Conservation (phyloP, 805 yeast genomes). For the Scheffersomyces stipitis region DNA sequence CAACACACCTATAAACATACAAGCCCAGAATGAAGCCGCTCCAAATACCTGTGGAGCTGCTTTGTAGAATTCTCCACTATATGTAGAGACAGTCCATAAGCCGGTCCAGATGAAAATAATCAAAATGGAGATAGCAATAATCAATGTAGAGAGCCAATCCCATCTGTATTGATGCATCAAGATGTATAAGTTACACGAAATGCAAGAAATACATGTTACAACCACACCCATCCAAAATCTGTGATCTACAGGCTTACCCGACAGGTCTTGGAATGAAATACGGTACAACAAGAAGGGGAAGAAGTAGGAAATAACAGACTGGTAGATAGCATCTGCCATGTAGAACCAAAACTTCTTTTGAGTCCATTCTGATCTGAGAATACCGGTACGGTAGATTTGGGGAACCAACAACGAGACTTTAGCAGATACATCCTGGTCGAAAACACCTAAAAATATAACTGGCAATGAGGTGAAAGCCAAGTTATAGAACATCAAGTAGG, state of each 20-base stretch:
- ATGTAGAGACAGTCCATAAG: constrained; percentile 59
- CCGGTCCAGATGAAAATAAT: constrained; percentile 76
- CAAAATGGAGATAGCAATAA: constrained; percentile 54
- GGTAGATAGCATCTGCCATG: constrained; percentile 70
- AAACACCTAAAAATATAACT: constrained; percentile 66
- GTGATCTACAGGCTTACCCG: constrained; percentile 62
- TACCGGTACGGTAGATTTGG: constrained; percentile 67
- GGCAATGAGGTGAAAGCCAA: constrained; percentile 81
- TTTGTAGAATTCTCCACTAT: constrained; percentile 60
- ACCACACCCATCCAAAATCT: constrained; percentile 71
- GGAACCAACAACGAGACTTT: constrained; percentile 66
- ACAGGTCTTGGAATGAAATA: constrained; percentile 39
- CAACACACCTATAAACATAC: constrained; percentile 54
- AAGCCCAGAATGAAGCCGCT: constrained; percentile 63
- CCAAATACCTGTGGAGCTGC: constrained; percentile 67
- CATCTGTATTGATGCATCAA: constrained; percentile 69
- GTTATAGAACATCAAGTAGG: constrained; percentile 75
- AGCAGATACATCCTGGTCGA: constrained; percentile 76
- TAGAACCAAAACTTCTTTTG: constrained; percentile 58
- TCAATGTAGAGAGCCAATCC: constrained; percentile 67
- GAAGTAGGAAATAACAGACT: constrained; percentile 66
- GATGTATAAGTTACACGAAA: constrained; percentile 66
- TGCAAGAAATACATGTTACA: constrained; percentile 58
- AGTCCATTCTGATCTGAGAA: constrained; percentile 62
- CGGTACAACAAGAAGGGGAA: constrained; percentile 62